These are phyloP conservation scores for Colletotrichum sp. DNA, from an alignment of 2,329 filamentous ascomycete genomes.

Conservation along the genomic window DNA sequence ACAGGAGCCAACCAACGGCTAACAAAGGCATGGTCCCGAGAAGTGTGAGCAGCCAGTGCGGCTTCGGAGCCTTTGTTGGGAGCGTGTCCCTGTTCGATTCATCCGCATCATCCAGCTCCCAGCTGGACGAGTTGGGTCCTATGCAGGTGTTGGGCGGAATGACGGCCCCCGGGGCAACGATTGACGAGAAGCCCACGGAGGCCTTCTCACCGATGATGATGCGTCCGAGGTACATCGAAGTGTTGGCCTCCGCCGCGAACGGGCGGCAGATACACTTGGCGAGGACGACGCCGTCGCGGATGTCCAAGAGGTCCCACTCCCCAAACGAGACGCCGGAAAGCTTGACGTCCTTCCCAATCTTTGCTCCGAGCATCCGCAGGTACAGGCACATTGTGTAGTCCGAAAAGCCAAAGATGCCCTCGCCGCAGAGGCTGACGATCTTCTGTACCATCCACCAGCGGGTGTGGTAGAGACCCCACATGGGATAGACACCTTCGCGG, in stretches of 20 bases:
- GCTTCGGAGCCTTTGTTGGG: slow-evolving; percentile 38
- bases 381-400: slow-evolving; percentile 48
- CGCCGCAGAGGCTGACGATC: slow-evolving; percentile 52
- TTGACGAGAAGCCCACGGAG: slow-evolving; percentile 52
- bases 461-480: slow-evolving; percentile 65
- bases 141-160: slow-evolving; percentile 56
- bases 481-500: slow-evolving; percentile 58
- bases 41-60: slow-evolving; percentile 49
- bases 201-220: slow-evolving; percentile 54
- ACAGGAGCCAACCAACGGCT: slow-evolving; percentile 43
- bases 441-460: slow-evolving; percentile 66
- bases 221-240: slow-evolving; percentile 59
- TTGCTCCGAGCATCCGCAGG: slow-evolving; percentile 56
- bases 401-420: slow-evolving; percentile 47
- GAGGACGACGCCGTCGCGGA: slow-evolving; percentile 53
- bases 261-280: slow-evolving; percentile 52
- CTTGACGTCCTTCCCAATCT: slow-evolving; percentile 56
- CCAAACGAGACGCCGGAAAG: slow-evolving; percentile 50
- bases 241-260: slow-evolving; percentile 61
- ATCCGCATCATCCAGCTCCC: slow-evolving; percentile 54
- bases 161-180: slow-evolving; percentile 54
- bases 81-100: slow-evolving; percentile 53
- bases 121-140: slow-evolving; percentile 62
- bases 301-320: slow-evolving; percentile 63
- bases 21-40: slow-evolving; percentile 48